These are phyloP conservation scores for Leishmania arabica DNA, from an alignment of 208 protist genomes.

Conservation along the genomic window DNA sequence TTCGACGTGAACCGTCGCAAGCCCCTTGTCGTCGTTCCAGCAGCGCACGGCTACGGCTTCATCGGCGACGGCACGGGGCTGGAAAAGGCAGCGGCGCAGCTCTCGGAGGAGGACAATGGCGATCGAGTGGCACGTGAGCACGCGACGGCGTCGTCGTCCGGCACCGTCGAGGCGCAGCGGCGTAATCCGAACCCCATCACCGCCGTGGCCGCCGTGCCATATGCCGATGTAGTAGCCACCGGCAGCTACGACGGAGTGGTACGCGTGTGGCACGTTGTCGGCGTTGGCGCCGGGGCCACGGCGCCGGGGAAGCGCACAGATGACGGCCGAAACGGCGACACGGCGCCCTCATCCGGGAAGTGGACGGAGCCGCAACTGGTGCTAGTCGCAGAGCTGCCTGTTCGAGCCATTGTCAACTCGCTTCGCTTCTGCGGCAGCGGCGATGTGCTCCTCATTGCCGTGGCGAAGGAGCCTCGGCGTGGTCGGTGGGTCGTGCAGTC, in stretches of 20 bases:
- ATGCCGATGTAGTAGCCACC: conserved; percentile 79
- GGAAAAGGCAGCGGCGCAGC: conserved; percentile 54
- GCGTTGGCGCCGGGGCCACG: conserved; percentile 24
- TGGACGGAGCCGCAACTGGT: conserved; percentile 35
- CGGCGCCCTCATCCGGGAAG: neutral
- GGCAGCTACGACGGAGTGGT: conserved; percentile 90
- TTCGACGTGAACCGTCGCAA: conserved; percentile 84
- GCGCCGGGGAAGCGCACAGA: conserved; percentile 23
- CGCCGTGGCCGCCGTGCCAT: conserved; percentile 80
- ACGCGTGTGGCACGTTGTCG: conserved; percentile 72
- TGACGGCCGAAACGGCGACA: neutral
- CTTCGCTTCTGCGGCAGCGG: conserved; percentile 65
- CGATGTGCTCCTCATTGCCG: conserved; percentile 55
- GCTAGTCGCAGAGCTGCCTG: conserved; percentile 64
- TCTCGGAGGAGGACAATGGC: conserved; percentile 28
- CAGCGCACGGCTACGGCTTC: conserved; percentile 80
- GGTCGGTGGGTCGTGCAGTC: conserved; percentile 85
- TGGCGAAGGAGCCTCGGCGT: conserved; percentile 79
- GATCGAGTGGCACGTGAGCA: neutral
- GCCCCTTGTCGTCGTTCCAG: conserved; percentile 61
- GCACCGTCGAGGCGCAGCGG: neutral
- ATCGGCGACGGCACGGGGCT: conserved; percentile 87
- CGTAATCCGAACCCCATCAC: conserved; percentile 83
- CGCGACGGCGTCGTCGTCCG: conserved; percentile 5
- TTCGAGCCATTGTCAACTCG: conserved; percentile 74